Base-by-base conservation (phyloP, 1,284 basidiomycete genomes). In the Kwoniella shivajii region DNA sequence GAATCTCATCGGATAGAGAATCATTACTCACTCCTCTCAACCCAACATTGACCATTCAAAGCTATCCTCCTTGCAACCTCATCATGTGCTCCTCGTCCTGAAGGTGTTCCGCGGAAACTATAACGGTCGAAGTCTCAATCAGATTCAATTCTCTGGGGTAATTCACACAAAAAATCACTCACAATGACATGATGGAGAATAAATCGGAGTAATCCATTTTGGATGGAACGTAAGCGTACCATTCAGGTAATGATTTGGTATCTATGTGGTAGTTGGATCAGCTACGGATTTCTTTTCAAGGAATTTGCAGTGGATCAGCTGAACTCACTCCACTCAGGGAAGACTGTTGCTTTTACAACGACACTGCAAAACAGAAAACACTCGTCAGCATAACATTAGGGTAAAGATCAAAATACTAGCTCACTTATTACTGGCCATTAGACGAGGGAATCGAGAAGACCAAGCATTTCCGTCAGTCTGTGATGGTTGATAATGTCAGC, bases 121-220 rank as follows among this genome's bases (percentile, higher is more conserved):
- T 22, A 18, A 16, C 3, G 11, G 14, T 9, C 27, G 27, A 22
- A 4, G 9, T 14, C 6, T 31, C 24, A 38, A 26, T 30, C 11
- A 37, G 18, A n/a, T 16, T 16, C 13, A 7, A 18, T 3, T 9
- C 33, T 6, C 6, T 16, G 18, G 10, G 11, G 1, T 41, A n/a
- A 5, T 34, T 6, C 29, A 38, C 16, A 14, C 13, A 26, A 34
- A n/a, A 13, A 31, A n/a, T 13, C 7, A 68, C 74, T 59, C 50
- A 75, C 72, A 78, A 79, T 14, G 76, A 68, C 59, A 79, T 67
- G 57, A 79, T 78, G 9, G 77, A 77, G 59, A 69, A 78, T 22
- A 79, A 56, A 49, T 79, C 78, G 44, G 77, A 78, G 65, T 78
- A 79, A 62, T 79, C 78, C 67, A 78, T 70, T 61, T 78, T 79